Conservation (phyloP, 116 monocot species). For the Phalaenopsis hybrid region DNA sequence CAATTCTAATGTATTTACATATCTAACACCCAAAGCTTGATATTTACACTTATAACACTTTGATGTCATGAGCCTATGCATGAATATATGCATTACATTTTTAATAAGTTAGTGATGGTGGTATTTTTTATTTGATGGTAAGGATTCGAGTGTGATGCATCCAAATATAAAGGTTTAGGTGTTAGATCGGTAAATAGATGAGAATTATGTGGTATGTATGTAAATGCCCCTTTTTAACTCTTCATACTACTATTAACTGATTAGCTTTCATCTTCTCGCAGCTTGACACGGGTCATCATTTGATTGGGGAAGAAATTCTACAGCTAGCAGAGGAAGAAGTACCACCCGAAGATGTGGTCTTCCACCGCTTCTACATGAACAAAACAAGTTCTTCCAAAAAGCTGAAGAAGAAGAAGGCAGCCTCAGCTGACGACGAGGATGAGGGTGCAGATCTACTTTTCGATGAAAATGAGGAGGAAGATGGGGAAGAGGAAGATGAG, state of each 20-base stretch:
- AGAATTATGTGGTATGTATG: too few species aligned
- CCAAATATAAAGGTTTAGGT: too few species aligned
- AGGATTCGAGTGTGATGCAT: too few species aligned
- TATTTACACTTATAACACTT: too few species aligned
- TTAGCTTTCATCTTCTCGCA: constrained; percentile 19
- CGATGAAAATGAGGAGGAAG: constrained; percentile 17
- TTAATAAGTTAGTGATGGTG: too few species aligned
- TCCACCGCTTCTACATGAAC: constrained; percentile 93
- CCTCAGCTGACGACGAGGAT: constrained; percentile 28
- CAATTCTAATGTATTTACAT: too few species aligned
- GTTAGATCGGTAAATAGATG: too few species aligned
- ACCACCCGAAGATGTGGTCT: constrained; percentile 84
- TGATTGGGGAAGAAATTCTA: constrained; percentile 81
- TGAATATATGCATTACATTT: too few species aligned
- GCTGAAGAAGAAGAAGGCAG: constrained; percentile 38
- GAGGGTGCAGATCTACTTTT: constrained; percentile 33
- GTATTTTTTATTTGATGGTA: too few species aligned
- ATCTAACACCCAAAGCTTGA: too few species aligned
- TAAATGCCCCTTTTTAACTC: background rate
- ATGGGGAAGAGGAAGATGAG: constrained; percentile 55
- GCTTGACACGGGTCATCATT: constrained; percentile 54
- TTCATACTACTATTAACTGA: background rate
- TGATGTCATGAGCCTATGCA: too few species aligned
- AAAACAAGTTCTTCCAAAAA: constrained; percentile 55
- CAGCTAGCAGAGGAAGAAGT: constrained; percentile 88